Conservation (phyloP, 345 rosid genomes). For the Ricinus communis region DNA sequence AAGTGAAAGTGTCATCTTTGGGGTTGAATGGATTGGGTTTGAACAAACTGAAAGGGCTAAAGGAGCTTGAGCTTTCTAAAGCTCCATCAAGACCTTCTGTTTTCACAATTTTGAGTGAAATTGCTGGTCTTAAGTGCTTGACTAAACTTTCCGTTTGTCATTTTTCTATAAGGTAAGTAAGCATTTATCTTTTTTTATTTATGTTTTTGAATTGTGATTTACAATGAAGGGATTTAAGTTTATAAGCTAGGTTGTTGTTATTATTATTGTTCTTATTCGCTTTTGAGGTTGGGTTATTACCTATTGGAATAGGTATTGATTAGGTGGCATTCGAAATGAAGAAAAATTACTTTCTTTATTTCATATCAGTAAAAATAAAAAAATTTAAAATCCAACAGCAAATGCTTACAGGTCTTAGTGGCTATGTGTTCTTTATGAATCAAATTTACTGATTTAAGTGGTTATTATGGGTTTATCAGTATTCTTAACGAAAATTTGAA, state of each 20-base stretch:
- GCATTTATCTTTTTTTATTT: neutral
- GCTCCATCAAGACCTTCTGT: slow-evolving; percentile 69
- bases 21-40: slow-evolving; percentile 59
- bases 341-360: too few relatives aligned
- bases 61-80: slow-evolving; percentile 84
- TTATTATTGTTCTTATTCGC: too few relatives aligned
- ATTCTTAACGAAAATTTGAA: neutral
- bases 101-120: slow-evolving; percentile 71
- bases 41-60: slow-evolving; percentile 64
- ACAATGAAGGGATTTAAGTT: neutral
- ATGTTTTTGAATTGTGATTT: slow-evolving; percentile 3
- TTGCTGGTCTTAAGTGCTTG: slow-evolving; percentile 73
- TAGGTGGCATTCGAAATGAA: too few relatives aligned
- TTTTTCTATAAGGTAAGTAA: slow-evolving; percentile 75
- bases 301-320: too few relatives aligned
- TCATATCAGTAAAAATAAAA: too few relatives aligned
- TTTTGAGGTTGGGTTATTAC: too few relatives aligned
- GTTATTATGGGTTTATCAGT: neutral
- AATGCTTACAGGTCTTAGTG: too few relatives aligned
- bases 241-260: neutral
- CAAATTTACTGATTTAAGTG: neutral
- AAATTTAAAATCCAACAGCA: too few relatives aligned
- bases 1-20: slow-evolving; percentile 70
- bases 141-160: slow-evolving; percentile 87
- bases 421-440: neutral